Conservation (phyloP, 257 asterid genomes). For the Echites panduratus region DNA sequence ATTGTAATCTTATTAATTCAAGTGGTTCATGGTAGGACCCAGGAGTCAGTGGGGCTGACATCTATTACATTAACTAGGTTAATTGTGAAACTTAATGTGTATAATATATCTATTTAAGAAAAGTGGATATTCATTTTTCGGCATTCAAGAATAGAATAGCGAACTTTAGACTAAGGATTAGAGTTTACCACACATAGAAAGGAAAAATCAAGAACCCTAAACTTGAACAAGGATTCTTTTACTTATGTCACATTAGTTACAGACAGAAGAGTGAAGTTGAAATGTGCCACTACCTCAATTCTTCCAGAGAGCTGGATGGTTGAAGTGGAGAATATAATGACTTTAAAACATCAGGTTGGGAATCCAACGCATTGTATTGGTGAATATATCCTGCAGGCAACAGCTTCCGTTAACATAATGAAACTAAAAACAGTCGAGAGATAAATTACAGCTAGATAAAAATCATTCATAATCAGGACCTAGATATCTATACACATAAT, state of each 20-base stretch:
- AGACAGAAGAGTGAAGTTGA: neutral
- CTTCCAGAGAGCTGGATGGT: slow-evolving; percentile 82
- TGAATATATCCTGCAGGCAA: slow-evolving; percentile 74
- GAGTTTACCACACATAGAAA: neutral
- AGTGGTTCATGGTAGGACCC: neutral
- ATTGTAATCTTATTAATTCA: neutral
- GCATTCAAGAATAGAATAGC: neutral
- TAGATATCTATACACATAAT: neutral
- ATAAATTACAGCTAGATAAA: neutral
- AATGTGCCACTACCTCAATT: slow-evolving; percentile 54
- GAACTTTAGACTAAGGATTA: neutral
- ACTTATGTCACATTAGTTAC: neutral
- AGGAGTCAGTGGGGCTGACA: neutral
- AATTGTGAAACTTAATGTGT: neutral
- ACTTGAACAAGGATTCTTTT: neutral
- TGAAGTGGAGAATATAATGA: slow-evolving; percentile 94
- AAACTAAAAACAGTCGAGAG: neutral
- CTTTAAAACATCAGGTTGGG: slow-evolving; percentile 89
- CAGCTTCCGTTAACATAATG: slow-evolving; percentile 9
- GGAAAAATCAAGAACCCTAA: neutral
- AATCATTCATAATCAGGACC: neutral
- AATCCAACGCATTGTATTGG: slow-evolving; percentile 83
- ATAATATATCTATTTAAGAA: neutral
- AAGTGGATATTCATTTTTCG: neutral
- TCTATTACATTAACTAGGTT: neutral